Evolutionary conservation across 164 flowering plant species (phyloP), one percentile per base, ranked within the genome.

Genomic region (Sextonia rubra): DNA sequence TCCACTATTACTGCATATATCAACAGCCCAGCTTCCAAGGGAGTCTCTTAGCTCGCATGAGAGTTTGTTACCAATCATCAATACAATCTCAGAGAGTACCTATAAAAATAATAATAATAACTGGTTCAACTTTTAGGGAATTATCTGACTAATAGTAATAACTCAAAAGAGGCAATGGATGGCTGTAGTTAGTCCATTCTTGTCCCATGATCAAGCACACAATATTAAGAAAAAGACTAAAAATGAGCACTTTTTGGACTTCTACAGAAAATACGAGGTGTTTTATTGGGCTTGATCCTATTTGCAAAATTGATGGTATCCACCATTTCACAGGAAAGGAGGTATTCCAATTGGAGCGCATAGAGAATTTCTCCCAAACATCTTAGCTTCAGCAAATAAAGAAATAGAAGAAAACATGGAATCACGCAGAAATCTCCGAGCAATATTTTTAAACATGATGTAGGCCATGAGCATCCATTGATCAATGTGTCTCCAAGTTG

Each of bases 11-110:
- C 75, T 86, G 89, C 95, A 90, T 65, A 86, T 75, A 66, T 60
- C 29, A 73, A 68, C 32, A 26, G 84, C 86, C 97, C 92, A 89
- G 18, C 71, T 77, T 78, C 90, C 95, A 83, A 81, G 82, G 44
- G 68, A 69, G 48, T 85, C 82, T 73, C 79, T 83, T 75, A 78
- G 72, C 61, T 85, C 75, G 75, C 73, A 55, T 2, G 91, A 89
- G 73, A 90, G 61, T 71, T 79, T 80, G 27, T 78, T 78, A 52
- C 83, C 90, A 73, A 85, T 74, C 77, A 86, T 76, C 82, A 84
- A 72, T 64, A 85, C 47, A 12, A 90, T 85, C 47, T 90, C 89
- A 69, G 87, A 85, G 66, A 91, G 79, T 71, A 90, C 74, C 98
- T 93, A 78, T 37, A 37, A 37, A 37, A 49, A 24, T 66, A 56